These are phyloP conservation scores for Rhododendron griersonianum DNA, from an alignment of 148 eudicot genomes.

Conservation along the genomic window DNA sequence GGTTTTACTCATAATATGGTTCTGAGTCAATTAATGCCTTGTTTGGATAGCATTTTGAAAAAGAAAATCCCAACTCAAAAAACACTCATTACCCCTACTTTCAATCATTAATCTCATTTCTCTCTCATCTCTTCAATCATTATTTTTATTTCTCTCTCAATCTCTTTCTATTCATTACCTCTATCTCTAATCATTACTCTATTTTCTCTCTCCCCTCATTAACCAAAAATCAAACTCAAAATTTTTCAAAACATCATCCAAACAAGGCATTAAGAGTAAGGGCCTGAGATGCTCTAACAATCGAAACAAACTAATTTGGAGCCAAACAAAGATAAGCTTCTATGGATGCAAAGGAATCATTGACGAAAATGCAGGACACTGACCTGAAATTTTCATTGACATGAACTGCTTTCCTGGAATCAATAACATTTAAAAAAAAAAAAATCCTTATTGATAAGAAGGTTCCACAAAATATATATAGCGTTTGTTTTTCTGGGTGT, in stretches of 20 bases:
- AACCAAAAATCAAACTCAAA: too few species aligned
- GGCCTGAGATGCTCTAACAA: neutral
- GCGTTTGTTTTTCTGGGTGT: neutral
- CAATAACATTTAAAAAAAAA: neutral
- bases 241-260: too few species aligned
- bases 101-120: too few species aligned
- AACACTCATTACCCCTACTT: too few species aligned
- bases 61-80: too few species aligned
- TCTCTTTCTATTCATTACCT: too few species aligned
- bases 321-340: neutral
- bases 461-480: neutral
- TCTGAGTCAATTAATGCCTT: neutral
- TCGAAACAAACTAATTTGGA: neutral
- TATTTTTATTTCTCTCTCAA: too few species aligned
- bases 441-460: neutral
- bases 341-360: neutral
- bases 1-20: neutral
- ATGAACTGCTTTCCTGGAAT: conserved; percentile 82
- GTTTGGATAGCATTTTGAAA: too few species aligned
- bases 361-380: conserved; percentile 6
- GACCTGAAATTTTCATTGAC: conserved; percentile 91
- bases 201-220: too few species aligned
- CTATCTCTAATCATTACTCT: too few species aligned
- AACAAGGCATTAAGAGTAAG: neutral
- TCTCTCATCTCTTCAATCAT: too few species aligned